Base-by-base conservation (phyloP, 495 filamentous ascomycete genomes). In the Xylaria bambusicola region DNA sequence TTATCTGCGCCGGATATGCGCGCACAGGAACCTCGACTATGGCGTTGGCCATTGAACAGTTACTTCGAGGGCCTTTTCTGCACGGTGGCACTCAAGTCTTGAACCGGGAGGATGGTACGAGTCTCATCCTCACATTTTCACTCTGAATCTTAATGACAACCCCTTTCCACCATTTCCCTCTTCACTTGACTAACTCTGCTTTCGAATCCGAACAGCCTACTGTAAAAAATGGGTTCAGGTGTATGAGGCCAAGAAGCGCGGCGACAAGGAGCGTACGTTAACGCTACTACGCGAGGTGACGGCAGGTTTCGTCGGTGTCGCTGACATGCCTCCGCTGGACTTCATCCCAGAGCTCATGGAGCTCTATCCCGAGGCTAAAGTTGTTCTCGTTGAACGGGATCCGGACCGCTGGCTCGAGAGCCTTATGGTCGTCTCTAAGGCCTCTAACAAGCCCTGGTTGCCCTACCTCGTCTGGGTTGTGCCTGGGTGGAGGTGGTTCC, bases 11-110 rank as follows among this genome's bases (percentile, higher is more conserved):
- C 26, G 77, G 77, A 3, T 73, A 74, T 21, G 68, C 77, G 20
- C 71, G 78, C 21, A 79, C 77, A 3, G 78, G 77, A n/a, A 78
- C 77, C n/a, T 69, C 74, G 1, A 77, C 76, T 12, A 72, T 80
- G 62, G 72, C 71, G 35, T 40, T 61, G 24, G 78, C 77, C 3
- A 50, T 80, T 1, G 62, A 66, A 23, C 73, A 68, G 46, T 71
- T 80, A 8, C 71, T 77, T 36, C 48, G 73, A 10, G 63, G 66
- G 2, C 66, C 66, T 1, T 69, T 71, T 40, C 61, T 61, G 17
- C 71, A 73, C 50, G 55, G 58, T 50, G 69, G 71, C 41, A 66
- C 65, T 0, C 55, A 62, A 18, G 24, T 62, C 6, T 26, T 61
- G n/a, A 27, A 62, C 0, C 62, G 67, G 33, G 61, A 62, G 41